Evolutionary conservation across 2,329 filamentous ascomycete species (phyloP).

Genomic region (Beauveria sp.): DNA sequence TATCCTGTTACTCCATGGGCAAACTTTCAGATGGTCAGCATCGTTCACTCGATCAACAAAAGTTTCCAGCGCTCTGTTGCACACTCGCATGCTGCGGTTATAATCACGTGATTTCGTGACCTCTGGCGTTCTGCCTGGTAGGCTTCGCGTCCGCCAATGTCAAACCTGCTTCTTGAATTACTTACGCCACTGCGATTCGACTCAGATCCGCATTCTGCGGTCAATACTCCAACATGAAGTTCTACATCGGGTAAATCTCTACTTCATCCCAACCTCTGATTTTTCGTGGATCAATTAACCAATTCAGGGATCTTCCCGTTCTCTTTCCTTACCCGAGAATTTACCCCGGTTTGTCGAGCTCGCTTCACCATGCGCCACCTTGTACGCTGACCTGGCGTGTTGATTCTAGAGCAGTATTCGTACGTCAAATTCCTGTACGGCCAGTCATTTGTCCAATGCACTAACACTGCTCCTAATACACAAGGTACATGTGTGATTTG

Average conservation of each 20-base stretch:
- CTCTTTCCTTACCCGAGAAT: conserved; percentile 53
- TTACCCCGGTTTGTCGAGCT: conserved; percentile 40
- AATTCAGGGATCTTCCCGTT: conserved; percentile 44
- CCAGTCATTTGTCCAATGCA: background rate
- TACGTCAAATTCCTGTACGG: conserved; percentile 21
- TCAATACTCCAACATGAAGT: conserved; percentile 35
- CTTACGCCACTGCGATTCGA: background rate
- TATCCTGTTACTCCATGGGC: background rate
- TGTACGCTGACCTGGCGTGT: conserved; percentile 13
- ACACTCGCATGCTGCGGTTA: too few relatives aligned
- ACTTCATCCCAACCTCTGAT: background rate
- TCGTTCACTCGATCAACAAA: too few relatives aligned
- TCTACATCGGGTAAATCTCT: conserved; percentile 40
- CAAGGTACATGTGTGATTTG: conserved; percentile 50
- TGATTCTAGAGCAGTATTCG: conserved; percentile 45
- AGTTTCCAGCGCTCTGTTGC: background rate
- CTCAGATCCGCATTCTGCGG: background rate
- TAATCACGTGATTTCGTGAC: conserved; percentile 26
- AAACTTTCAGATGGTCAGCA: background rate
- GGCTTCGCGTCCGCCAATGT: background rate
- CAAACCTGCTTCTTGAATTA: background rate
- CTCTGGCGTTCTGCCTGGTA: conserved; percentile 12
- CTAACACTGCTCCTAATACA: background rate
- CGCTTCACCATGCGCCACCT: background rate
- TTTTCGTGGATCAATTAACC: background rate